Conservation (phyloP, 345 rosid genomes). For the Physaria fendleri region DNA sequence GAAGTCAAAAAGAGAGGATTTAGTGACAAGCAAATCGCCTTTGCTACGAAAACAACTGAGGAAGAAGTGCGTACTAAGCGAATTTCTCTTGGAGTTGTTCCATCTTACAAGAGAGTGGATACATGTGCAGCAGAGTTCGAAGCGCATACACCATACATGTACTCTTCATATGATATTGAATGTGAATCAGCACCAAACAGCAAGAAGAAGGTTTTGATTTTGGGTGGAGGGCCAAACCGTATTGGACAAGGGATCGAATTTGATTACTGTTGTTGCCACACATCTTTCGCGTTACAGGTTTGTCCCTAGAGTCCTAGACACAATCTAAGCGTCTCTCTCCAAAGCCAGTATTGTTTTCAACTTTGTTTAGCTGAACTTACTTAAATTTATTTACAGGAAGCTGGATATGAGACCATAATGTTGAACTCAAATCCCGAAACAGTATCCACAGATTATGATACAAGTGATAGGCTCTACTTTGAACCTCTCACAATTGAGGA, state of each 20-base stretch:
- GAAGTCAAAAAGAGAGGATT: constrained; percentile 83
- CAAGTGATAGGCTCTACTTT: constrained; percentile 92
- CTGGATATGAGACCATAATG: constrained; percentile 97
- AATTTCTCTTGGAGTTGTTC: constrained; percentile 62
- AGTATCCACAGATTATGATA: constrained; percentile 92
- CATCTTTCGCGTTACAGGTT: constrained; percentile 95
- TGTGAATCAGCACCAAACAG: constrained; percentile 86
- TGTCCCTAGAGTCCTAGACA: constrained; percentile 26
- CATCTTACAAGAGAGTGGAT: constrained; percentile 89
- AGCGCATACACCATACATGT: constrained; percentile 95
- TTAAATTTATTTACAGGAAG: constrained; percentile 48
- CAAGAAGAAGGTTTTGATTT: constrained; percentile 80
- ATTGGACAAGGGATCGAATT: constrained; percentile 98
- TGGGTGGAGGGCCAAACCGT: constrained; percentile 98
- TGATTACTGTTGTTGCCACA: constrained; percentile 98
- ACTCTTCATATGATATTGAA: constrained; percentile 86
- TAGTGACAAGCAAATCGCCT: constrained; percentile 95
- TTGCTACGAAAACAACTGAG: constrained; percentile 80
- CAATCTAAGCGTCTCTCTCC: neutral
- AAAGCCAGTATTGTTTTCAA: neutral
- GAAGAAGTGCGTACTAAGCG: constrained; percentile 69
- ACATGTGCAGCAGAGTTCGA: constrained; percentile 99
- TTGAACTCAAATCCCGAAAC: constrained; percentile 99
- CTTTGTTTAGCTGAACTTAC: neutral
- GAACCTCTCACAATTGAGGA: constrained; percentile 92